These are phyloP conservation scores for Gilbertella persicaria DNA, from an alignment of 371 early-diverging fungal species.

Conservation along the genomic window DNA sequence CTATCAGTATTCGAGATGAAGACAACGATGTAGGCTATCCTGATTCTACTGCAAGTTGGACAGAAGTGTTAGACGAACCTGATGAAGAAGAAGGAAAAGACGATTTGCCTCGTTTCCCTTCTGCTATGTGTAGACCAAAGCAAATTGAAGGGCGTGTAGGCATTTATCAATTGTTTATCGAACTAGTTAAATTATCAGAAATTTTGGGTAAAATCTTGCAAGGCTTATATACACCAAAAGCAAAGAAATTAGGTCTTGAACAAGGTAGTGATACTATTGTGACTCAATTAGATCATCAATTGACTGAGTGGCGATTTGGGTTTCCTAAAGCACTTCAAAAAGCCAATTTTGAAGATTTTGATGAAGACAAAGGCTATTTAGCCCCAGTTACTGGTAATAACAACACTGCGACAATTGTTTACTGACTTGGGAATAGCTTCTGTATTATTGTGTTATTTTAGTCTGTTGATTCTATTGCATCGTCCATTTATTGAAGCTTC, in stretches of 20 bases:
- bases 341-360: slow-evolving; percentile 35
- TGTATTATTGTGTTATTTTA: slow-evolving; percentile 42
- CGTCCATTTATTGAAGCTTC: slow-evolving; percentile 46
- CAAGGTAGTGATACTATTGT: slow-evolving; percentile 49
- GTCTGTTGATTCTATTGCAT: slow-evolving; percentile 42
- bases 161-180: slow-evolving; percentile 44
- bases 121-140: slow-evolving; percentile 32
- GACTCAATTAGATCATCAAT: slow-evolving; percentile 39
- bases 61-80: slow-evolving; percentile 43
- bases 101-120: slow-evolving; percentile 33
- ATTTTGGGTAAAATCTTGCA: slow-evolving; percentile 44
- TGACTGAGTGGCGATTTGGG: slow-evolving; percentile 49
- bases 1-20: slow-evolving; percentile 48
- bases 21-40: slow-evolving; percentile 50
- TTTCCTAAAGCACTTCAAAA: slow-evolving; percentile 40
- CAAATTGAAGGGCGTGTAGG: slow-evolving; percentile 24
- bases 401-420: not conserved
- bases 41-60: slow-evolving; percentile 36
- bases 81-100: slow-evolving; percentile 14
- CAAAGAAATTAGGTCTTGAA: slow-evolving; percentile 34
- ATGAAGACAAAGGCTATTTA: slow-evolving; percentile 37
- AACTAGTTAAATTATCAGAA: slow-evolving; percentile 46
- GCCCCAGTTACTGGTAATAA: slow-evolving; percentile 45
- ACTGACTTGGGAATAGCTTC: slow-evolving; percentile 21
- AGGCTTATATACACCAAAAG: slow-evolving; percentile 49